Evolutionary conservation across 441 rosid species (phyloP), one percentile per base, ranked within the genome.

Genomic region (Pelargonium cotyledonis): DNA sequence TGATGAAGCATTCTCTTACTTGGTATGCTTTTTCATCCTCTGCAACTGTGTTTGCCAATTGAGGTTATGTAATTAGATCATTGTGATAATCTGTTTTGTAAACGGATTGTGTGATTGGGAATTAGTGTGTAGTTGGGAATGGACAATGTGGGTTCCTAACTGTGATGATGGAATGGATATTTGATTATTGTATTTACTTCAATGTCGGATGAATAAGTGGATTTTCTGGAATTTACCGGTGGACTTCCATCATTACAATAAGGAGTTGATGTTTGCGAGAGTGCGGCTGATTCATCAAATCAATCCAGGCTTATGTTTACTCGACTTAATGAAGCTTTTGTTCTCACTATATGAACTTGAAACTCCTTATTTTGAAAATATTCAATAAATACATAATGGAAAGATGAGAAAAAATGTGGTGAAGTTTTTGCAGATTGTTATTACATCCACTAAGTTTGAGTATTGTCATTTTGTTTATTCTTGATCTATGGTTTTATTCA

Each of bases 1-100:
- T 61, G 64, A 61, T 26, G 64, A 61, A 61, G 16, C 64, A 7
- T 61, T 61, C 64, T 61, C 64, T 61, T 61, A 61, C 64, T 23
- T 61, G 64, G 64, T 61, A 26, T 23, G 31, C 38, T 23, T 61
- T 61, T 61, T 23, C 38, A 61, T 26, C 64, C 23, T 18, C 14
- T 3, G 63, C 21, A 21, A 19, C 31, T 58, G 15, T 19, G 31
- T 58, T 19, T 58, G 23, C 11, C 63, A 58, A 58, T 21, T 58
- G 63, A 19, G 63, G 63, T 31, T 58, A 12, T 61, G 64, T 61
- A 23, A 61, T 61, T 26, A 10, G 15, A 35, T 9, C 64, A 61
- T 6, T 61, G 38, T 61, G 29, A 26, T 23, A 15, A 61, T 21
- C 46, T 41, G 14, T 61, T 61, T n/a, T 26, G 38, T 61, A 23